Evolutionary conservation across 1,139 yeast species (phyloP), one percentile per base, ranked within the genome.

Genomic region (Candida labiduridarum): DNA sequence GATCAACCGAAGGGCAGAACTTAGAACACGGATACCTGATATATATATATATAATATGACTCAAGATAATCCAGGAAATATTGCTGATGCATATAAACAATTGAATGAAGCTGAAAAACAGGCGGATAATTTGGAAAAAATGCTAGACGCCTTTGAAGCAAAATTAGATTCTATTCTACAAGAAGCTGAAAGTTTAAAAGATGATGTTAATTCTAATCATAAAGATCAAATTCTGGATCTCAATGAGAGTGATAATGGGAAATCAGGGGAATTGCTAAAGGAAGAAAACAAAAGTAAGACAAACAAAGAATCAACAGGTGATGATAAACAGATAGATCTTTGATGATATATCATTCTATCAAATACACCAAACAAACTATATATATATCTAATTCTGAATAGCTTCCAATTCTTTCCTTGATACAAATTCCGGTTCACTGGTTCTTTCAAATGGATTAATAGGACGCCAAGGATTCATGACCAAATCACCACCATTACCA

Each of bases 401-500:
- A 30, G 46, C 41, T 38, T 52, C 50, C 41, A 55, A 45, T 44
- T 53, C 53, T 41, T 48, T 53, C 34, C 41, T 47, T 3, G 50
- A 45, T 6, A 75, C 60, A 50, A 76, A 69, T 54, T 74, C 79
- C 0, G 72, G 72, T 53, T 72, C 74, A 12, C 56, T 58, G 1
- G 71, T 67, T 12, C 46, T 52, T 10, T 69, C 69, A 62, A 91
- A 91, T 9, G 98, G 98, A 63, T 91, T 91, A 2, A 72, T 68
- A 1, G 87, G 84, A 47, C 79, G 68, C 22, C 71, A 66, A 0
- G 96, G 96, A 61, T 94, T 94, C 42, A 91, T 72, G 1, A 80
- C 71, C 47, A 57, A 50, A 39, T 69, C 69, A 8, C 15, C 15
- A n/a, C 35, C 35, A 33, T 33, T 33, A 12, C 15, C 3, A 33